A percentile compares a stretch with the other conserved stretches of the same genome.
Evolutionary conservation across 768 basidiomycete genomes (phyloP).

Genomic region (Trametes cingulata): DNA sequence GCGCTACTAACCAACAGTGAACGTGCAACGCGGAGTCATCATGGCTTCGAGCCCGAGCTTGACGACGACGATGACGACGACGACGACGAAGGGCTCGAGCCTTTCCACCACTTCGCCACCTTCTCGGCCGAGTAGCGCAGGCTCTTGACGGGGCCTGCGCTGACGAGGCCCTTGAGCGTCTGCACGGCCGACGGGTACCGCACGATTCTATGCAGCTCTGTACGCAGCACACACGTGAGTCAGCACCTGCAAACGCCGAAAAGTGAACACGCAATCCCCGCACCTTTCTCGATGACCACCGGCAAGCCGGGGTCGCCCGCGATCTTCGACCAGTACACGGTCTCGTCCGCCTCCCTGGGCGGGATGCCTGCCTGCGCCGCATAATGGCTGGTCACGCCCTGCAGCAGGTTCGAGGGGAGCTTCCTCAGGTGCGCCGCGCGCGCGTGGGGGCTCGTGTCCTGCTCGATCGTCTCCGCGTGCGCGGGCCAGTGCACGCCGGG

Average conservation of each 20-base stretch:
- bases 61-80: neutral
- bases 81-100: constrained; percentile 1
- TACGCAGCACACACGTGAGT: neutral
- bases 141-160: constrained; percentile 80
- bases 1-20: neutral
- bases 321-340: constrained; percentile 71
- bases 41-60: constrained; percentile 4
- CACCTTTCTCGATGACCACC: constrained; percentile 54
- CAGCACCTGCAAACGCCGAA: neutral
- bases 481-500: constrained; percentile 78
- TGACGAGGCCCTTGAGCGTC: constrained; percentile 81
- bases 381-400: constrained; percentile 54
- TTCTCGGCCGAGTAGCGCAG: constrained; percentile 74
- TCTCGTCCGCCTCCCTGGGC: constrained; percentile 63
- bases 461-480: constrained; percentile 55
- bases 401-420: constrained; percentile 69
- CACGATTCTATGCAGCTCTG: constrained; percentile 80
- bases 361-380: constrained; percentile 36
- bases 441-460: constrained; percentile 71
- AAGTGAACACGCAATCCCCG: neutral
- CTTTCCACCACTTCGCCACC: constrained; percentile 80
- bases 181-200: constrained; percentile 83
- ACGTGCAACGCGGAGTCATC: neutral
- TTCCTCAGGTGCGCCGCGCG: constrained; percentile 75
- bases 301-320: constrained; percentile 64